Base-by-base conservation (phyloP, 2,329 filamentous ascomycete genomes). In the Penicillium sp. region DNA sequence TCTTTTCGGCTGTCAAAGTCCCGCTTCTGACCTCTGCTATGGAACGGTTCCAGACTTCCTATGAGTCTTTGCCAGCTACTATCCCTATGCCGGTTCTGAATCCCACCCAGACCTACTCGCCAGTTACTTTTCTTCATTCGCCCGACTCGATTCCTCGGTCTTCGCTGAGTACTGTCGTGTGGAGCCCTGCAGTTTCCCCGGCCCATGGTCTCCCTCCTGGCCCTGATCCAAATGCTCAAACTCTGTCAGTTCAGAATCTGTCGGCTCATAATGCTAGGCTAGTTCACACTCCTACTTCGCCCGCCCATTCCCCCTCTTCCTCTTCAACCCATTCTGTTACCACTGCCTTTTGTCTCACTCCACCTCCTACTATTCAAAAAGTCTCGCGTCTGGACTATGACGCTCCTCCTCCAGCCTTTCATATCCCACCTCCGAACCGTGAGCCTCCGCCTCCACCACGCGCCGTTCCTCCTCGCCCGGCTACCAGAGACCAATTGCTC, bases 1-100 rank as follows among this genome's bases (percentile, higher is more conserved):
- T 76, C n/a, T 75, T 76, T 61, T 81, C 79, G 4, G 23, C 2
- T 65, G 63, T 23, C 39, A 82, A 80, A 61, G 33, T 81, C 7
- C 68, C 72, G 0, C 65, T 75, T 13, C 70, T 81, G 41, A 65
- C 71, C 13, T 62, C 70, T 25, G 78, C 80, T 0, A 69, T 76
- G 60, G 68, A 75, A 40, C 71, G 67, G 41, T 81, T 79, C 59
- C 50, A 71, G 48, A 59, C 64, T 52, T 70, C 76, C 60, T 65
- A 68, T 40, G 48, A 65, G 23, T 59, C 59, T 61, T 56, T 76
- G n/a, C 70, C 71, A 7, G 44, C 44, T 10, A 40, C 41, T 0
- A 39, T 67, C 21, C 33, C 59, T 0, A 23, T 60, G 6, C 53
- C 58, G 3, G 41, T 47, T 31, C 23, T 34, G 21, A 29, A 41